These are phyloP conservation scores for Elsinoe fawcettii DNA, from an alignment of 2,329 filamentous ascomycete species.

Conservation along the genomic window DNA sequence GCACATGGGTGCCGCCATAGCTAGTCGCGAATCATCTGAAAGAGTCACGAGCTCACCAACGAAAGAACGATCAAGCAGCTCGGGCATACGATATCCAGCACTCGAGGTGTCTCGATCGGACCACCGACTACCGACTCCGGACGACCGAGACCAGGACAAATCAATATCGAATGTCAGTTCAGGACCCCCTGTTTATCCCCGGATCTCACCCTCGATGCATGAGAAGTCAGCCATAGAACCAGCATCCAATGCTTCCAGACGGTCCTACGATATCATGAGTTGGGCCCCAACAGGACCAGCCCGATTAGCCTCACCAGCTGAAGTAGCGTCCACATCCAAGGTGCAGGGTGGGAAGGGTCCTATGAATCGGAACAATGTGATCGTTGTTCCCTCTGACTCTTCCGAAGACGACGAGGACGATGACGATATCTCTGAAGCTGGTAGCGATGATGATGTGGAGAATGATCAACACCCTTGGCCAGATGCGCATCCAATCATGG, in stretches of 20 bases:
- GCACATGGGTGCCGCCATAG: slow-evolving; percentile 33
- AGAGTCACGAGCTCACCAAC: neutral
- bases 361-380: slow-evolving; percentile 12
- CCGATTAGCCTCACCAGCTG: neutral
- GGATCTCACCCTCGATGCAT: slow-evolving; percentile 8
- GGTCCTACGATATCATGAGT: slow-evolving; percentile 23
- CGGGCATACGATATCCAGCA: slow-evolving; percentile 5
- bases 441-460: slow-evolving; percentile 16
- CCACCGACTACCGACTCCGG: slow-evolving; percentile 19
- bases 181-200: slow-evolving; percentile 11
- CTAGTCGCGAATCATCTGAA: slow-evolving; percentile 14
- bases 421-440: slow-evolving; percentile 19
- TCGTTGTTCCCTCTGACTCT: slow-evolving; percentile 16
- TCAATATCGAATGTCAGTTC: slow-evolving; percentile 4
- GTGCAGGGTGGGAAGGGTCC: neutral
- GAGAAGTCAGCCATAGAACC: neutral
- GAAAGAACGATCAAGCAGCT: neutral
- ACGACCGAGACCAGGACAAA: slow-evolving; percentile 13
- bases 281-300: slow-evolving; percentile 21
- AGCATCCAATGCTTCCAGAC: neutral
- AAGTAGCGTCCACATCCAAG: neutral
- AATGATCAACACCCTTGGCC: neutral
- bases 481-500: neutral
- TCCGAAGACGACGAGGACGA: neutral
- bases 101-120: slow-evolving; percentile 13